Conservation (phyloP, 164 flowering plant species). For the Stephania yunnanensis region DNA sequence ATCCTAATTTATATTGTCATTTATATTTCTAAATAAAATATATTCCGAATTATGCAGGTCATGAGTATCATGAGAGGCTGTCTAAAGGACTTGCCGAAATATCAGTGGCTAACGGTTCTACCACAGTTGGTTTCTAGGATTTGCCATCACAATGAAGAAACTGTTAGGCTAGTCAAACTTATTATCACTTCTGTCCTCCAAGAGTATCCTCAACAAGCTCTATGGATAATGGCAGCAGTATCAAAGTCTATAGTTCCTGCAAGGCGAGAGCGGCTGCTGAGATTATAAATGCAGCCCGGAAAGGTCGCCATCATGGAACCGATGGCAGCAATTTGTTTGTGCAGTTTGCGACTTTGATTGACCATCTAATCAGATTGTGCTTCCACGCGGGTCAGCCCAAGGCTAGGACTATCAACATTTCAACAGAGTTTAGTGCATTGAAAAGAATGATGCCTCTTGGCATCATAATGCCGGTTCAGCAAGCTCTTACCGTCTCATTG, state of each 20-base stretch:
- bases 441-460: constrained; percentile 99
- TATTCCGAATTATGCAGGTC: constrained; percentile 38
- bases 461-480: constrained; percentile 91
- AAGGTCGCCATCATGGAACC: constrained; percentile 55
- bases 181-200: constrained; percentile 83
- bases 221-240: constrained; percentile 99
- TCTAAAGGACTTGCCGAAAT: constrained; percentile 87
- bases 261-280: constrained; percentile 94
- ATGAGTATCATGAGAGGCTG: constrained; percentile 91
- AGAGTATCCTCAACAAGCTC: constrained; percentile 90
- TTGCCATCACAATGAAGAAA: constrained; percentile 95
- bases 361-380: constrained; percentile 86
- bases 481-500: constrained; percentile 76
- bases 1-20: neutral
- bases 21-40: neutral
- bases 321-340: constrained; percentile 54
- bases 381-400: constrained; percentile 86
- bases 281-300: constrained; percentile 85
- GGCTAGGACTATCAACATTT: constrained; percentile 70
- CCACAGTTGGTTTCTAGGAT: constrained; percentile 98
- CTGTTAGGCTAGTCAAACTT: constrained; percentile 73
- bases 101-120: constrained; percentile 90
- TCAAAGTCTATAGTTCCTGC: constrained; percentile 93
- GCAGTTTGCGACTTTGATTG: constrained; percentile 78
- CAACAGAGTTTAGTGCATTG: constrained; percentile 90